These are phyloP conservation scores for Aureobasidium mangrovei DNA, from an alignment of 2,329 filamentous ascomycete species.

Conservation along the genomic window DNA sequence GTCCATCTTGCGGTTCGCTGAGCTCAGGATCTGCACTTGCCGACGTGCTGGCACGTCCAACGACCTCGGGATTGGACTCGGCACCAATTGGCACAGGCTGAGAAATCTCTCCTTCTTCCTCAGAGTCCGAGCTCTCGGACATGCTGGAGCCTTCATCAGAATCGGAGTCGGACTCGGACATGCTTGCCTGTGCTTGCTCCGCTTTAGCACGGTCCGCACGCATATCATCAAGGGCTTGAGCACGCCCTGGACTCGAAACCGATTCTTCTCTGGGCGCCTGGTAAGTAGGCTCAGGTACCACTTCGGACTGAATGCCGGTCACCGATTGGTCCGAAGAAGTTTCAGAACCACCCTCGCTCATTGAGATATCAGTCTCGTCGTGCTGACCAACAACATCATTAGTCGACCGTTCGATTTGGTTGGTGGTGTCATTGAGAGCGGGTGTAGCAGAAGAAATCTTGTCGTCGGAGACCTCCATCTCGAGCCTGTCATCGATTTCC, in stretches of 20 bases:
- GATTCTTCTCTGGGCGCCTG: not conserved
- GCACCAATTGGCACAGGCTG: not conserved
- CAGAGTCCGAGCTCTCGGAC: slow-evolving; percentile 17
- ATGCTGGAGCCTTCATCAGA: slow-evolving; percentile 12
- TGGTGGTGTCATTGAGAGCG: slow-evolving; percentile 18
- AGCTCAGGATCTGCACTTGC: not conserved
- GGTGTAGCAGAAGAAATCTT: too few relatives aligned
- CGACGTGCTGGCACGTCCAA: not conserved
- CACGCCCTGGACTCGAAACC: slow-evolving; percentile 1
- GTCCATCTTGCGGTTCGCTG: not conserved
- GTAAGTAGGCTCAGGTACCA: not conserved
- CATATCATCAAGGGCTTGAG: not conserved
- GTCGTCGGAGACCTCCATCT: not conserved
- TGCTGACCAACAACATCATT: not conserved
- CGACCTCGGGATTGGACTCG: not conserved
- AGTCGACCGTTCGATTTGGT: not conserved
- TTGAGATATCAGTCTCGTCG: not conserved
- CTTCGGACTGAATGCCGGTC: not conserved
- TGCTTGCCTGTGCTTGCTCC: not conserved
- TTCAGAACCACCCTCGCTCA: slow-evolving; percentile 1
- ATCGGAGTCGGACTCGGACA: not conserved
- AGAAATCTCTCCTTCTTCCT: slow-evolving; percentile 6
- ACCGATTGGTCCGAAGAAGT: not conserved
- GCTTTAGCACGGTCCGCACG: slow-evolving; percentile 5
- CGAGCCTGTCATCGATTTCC: slow-evolving; percentile 22